phyloP scores from a whole-genome alignment of 306 rosid species.

The Vicia faba region DNA sequence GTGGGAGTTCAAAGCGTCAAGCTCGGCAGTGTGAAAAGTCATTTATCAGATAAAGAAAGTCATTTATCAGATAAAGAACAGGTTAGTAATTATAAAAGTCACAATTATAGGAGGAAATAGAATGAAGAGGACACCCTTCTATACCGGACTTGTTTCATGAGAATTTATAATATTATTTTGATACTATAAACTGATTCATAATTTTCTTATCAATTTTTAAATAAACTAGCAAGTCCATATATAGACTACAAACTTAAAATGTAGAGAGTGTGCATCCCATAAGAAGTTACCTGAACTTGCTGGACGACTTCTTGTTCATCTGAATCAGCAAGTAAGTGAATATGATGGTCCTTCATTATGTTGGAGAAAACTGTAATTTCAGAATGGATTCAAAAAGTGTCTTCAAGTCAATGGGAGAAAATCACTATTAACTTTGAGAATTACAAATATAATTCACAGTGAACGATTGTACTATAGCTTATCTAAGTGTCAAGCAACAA shows the following conservation, averaged over 20 bases:
- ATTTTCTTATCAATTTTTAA: slow-evolving; percentile 1
- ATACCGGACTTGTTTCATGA: slow-evolving; percentile 16
- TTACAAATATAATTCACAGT: slow-evolving; percentile 33
- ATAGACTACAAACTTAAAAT: slow-evolving; percentile 15
- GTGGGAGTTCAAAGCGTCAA: background rate
- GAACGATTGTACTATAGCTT: background rate
- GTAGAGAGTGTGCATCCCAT: background rate
- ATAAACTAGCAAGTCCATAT: slow-evolving; percentile 2
- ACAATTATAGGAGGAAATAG: slow-evolving; percentile 3
- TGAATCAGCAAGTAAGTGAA: slow-evolving; percentile 87
- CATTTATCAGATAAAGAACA: slow-evolving; percentile 32
- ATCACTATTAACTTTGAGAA: slow-evolving; percentile 28
- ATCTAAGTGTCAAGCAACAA: slow-evolving; percentile 23
- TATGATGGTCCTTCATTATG: slow-evolving; percentile 91
- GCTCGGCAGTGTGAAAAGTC: slow-evolving; percentile 20
- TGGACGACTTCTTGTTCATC: slow-evolving; percentile 96
- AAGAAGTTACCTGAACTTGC: slow-evolving; percentile 80
- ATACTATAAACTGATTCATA: slow-evolving; percentile 22
- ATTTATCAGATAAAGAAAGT: slow-evolving; percentile 29
- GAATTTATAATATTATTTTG: slow-evolving; percentile 9
- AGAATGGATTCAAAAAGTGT: slow-evolving; percentile 53
- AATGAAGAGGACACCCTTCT: slow-evolving; percentile 19
- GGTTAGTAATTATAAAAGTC: background rate
- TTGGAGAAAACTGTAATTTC: slow-evolving; percentile 95
- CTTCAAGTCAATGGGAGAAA: slow-evolving; percentile 45